These are phyloP conservation scores for Kwoniella bestiolae DNA, from an alignment of 768 basidiomycete species.

Conservation along the genomic window DNA sequence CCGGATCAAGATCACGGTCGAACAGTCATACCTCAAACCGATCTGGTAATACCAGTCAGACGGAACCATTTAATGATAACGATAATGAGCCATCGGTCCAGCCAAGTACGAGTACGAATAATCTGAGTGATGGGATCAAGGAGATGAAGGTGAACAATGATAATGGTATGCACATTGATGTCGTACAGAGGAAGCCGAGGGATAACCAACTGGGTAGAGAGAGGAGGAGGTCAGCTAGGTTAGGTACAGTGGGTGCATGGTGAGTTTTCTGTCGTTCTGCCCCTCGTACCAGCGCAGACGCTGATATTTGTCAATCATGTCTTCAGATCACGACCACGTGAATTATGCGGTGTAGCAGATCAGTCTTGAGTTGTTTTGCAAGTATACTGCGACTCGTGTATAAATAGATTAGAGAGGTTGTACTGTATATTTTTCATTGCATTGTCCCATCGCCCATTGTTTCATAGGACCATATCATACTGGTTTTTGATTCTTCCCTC, in stretches of 20 bases:
- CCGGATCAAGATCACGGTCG: slow-evolving; percentile 11
- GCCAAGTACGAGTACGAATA: neutral
- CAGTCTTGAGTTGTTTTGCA: too few species aligned
- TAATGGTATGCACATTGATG: neutral
- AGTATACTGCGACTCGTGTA: too few species aligned
- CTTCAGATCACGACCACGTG: too few species aligned
- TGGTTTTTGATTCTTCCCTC: too few species aligned
- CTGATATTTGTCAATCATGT: too few species aligned
- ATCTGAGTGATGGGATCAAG: slow-evolving; percentile 14
- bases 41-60: slow-evolving; percentile 8
- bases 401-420: too few species aligned
- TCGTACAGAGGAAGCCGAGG: neutral
- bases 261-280: neutral
- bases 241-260: slow-evolving; percentile 13
- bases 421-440: too few species aligned
- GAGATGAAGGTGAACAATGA: slow-evolving; percentile 14
- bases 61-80: neutral
- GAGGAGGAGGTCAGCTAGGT: slow-evolving; percentile 14
- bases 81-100: neutral
- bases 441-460: too few species aligned
- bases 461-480: too few species aligned
- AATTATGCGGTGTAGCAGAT: too few species aligned
- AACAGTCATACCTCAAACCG: slow-evolving; percentile 5
- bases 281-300: too few species aligned
- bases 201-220: neutral